A percentile compares a stretch with the other conserved stretches of the same genome.
Conservation (phyloP, 176 grass and related monocot genomes). For the Juncus inflexus region DNA sequence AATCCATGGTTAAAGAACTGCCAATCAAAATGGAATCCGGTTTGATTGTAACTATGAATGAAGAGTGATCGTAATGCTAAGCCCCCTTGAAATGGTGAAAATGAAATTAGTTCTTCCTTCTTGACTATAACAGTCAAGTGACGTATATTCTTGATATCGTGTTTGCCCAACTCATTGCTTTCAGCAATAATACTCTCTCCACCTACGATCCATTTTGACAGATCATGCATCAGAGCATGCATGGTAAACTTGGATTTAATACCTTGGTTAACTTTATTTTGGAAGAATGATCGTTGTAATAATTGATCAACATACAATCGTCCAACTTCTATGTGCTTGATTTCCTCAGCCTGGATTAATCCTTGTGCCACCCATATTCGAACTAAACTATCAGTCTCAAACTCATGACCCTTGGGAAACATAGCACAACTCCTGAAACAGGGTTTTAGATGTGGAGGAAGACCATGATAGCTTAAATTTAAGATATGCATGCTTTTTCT, state of each 20-base stretch:
- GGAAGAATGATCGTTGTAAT: constrained; percentile 37
- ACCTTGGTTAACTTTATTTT: constrained; percentile 14
- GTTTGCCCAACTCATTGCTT: not conserved
- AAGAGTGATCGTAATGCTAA: constrained; percentile 13
- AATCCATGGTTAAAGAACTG: constrained; percentile 17
- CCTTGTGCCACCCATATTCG: constrained; percentile 29
- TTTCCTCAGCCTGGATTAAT: constrained; percentile 18
- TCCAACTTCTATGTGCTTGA: constrained; percentile 22
- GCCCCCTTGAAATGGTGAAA: not conserved
- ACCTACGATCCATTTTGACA: constrained; percentile 24
- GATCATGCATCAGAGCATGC: constrained; percentile 53
- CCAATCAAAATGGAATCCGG: constrained; percentile 23
- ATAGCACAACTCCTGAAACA: no score
- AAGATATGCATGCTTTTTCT: constrained; percentile 38
- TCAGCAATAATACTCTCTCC: constrained; percentile 18
- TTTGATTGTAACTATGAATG: constrained; percentile 32
- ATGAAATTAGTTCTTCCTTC: constrained; percentile 5
- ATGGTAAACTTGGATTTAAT: constrained; percentile 21
- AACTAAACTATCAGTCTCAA: no score
- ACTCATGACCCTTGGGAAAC: no score
- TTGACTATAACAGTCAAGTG: not conserved
- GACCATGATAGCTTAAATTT: constrained; percentile 38
- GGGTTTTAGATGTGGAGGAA: constrained; percentile 29
- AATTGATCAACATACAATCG: constrained; percentile 32
- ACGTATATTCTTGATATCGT: not conserved